Evolutionary conservation across 257 asterid species (phyloP).

Genomic region (Cinchona pubescens): DNA sequence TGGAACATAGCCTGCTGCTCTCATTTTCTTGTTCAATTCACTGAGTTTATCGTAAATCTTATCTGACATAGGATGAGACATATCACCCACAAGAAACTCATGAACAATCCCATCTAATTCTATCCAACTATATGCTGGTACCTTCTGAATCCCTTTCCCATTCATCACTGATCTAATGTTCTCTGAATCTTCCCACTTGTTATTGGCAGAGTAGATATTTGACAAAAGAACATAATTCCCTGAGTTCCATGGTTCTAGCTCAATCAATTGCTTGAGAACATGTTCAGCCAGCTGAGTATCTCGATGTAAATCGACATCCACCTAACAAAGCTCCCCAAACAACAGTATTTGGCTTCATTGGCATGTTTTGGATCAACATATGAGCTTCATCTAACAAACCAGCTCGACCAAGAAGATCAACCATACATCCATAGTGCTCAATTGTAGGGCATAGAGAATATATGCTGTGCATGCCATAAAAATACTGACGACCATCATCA

Average conservation of each 20-base stretch:
- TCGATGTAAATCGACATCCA: constrained; percentile 48
- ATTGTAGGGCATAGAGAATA: constrained; percentile 28
- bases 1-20: constrained; percentile 37
- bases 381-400: constrained; percentile 41
- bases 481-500: constrained; percentile 40
- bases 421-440: constrained; percentile 55
- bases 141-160: constrained; percentile 30
- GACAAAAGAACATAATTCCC: constrained; percentile 42
- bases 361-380: constrained; percentile 35
- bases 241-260: constrained; percentile 45
- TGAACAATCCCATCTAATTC: constrained; percentile 41
- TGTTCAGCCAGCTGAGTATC: constrained; percentile 43
- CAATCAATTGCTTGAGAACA: constrained; percentile 37
- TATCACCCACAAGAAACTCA: constrained; percentile 49
- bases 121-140: constrained; percentile 48
- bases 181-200: constrained; percentile 38
- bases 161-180: constrained; percentile 32
- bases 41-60: constrained; percentile 33
- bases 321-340: constrained; percentile 52
- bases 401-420: constrained; percentile 49
- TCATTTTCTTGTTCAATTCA: constrained; percentile 31
- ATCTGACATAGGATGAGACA: constrained; percentile 35
- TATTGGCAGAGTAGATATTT: constrained; percentile 39
- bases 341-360: constrained; percentile 39
- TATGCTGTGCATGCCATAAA: constrained; percentile 27